Evolutionary conservation across 2,329 filamentous ascomycete species (phyloP).

Genomic region (Colletotrichum navitas): DNA sequence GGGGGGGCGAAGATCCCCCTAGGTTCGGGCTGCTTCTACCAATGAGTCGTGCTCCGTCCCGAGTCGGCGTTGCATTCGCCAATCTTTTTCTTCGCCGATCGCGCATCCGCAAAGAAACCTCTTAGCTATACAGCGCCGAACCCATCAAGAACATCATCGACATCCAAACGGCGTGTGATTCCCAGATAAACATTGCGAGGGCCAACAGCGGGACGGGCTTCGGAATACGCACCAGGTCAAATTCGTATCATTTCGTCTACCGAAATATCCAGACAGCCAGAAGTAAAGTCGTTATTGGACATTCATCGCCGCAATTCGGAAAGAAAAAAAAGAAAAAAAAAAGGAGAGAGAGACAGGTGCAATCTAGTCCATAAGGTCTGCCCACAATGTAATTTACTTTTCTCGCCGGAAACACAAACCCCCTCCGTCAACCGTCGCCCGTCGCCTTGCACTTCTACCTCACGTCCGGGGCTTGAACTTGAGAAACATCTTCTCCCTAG

Average conservation of each 20-base stretch:
- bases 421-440: neutral
- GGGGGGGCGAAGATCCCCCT: neutral
- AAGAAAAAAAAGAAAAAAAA: no score
- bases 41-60: neutral
- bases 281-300: neutral
- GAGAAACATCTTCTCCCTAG: conserved; percentile 50
- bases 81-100: neutral
- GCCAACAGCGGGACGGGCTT: no score
- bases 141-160: neutral
- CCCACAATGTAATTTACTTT: neutral
- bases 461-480: conserved; percentile 49
- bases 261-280: neutral
- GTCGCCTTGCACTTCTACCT: neutral
- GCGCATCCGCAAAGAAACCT: no score
- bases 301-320: neutral
- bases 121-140: neutral
- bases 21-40: conserved; percentile 1
- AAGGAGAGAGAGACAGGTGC: neutral
- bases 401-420: no score
- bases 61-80: neutral
- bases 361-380: neutral
- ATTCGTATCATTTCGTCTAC: neutral
- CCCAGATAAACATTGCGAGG: neutral
- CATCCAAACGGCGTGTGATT: neutral
- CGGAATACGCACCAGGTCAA: neutral